Base-by-base conservation (phyloP, 306 rosid genomes). In the Castanospermum australe region DNA sequence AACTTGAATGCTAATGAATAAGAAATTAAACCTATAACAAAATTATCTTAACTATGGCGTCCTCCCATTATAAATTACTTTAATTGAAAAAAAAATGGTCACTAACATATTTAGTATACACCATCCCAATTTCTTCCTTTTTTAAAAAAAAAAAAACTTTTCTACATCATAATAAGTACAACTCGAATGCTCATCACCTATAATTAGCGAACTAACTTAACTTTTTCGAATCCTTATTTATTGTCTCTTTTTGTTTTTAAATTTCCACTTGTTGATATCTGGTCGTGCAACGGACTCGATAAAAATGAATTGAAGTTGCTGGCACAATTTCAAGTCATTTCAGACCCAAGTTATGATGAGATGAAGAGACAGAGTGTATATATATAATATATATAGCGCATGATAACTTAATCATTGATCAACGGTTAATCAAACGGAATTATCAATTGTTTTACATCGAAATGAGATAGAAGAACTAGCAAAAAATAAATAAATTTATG, bases 351-450 rank as follows among this genome's bases (percentile, higher is more conserved):
- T n/a, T n/a, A n/a, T n/a, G n/a, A 68, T 69, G 28, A 47, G 5
- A 28, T n/a, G 22, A 17, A 5, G 10, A 54, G 52, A 63, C 39
- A 54, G 20, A 42, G 33, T 25, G 22, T 28, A 28, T 1, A 28
- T 28, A 28, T 28, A 28, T 28, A 28, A 28, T 12, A 17, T 4
- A 11, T 20, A 45, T 20, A 54, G 54, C 54, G 13, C 39, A 41
- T 22, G 75, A 71, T 64, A 63, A 77, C 44, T 62, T 75, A 51
- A 85, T 73, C 50, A 79, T 39, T 54, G 51, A 63, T n/a, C n/a
- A 66, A 65, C 20, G 13, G 32, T 65, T 50, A 79, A 67, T 61
- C 9, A 59, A 73, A 33, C 12, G 22, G 67, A 73, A 67, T 45
- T 9, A 9, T 52, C 62, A 47, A 18, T 36, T 15, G 2, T 55